A percentile compares a stretch with the other conserved stretches of the same genome.
Evolutionary conservation across 2,329 filamentous ascomycete genomes (phyloP).

Genomic region (Fusarium humuli): DNA sequence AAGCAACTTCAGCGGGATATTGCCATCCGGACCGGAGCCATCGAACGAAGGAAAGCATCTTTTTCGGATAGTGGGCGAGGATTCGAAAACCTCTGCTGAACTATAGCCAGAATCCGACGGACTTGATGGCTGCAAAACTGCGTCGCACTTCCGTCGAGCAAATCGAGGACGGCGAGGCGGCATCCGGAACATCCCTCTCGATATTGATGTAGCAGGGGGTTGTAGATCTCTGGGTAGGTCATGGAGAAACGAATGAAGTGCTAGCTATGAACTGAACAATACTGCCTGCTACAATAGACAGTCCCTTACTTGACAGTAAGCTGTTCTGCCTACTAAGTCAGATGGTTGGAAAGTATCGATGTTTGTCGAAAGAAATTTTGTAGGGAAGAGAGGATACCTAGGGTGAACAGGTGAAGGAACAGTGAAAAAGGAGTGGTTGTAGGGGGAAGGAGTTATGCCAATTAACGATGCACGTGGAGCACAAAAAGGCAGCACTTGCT

Average conservation of each 20-base stretch:
- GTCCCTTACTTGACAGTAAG: conserved; percentile 1
- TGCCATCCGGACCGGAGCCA: conserved; percentile 30
- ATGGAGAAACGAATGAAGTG: conserved; percentile 39
- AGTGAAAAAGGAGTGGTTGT: conserved; percentile 4
- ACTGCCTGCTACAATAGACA: conserved; percentile 15
- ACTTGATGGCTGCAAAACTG: conserved; percentile 22
- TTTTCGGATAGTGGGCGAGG: conserved; percentile 4
- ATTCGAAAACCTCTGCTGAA: conserved; percentile 40
- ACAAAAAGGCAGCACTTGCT: conserved; percentile 2
- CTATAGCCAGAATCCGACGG: conserved; percentile 49
- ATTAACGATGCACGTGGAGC: background rate
- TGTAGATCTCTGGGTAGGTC: background rate
- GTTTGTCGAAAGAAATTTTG: conserved; percentile 31
- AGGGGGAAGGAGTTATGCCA: conserved; percentile 41
- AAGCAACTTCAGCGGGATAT: background rate
- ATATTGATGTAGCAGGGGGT: background rate
- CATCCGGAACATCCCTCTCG: conserved; percentile 24
- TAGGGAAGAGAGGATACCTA: conserved; percentile 34
- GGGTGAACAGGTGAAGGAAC: conserved; percentile 28
- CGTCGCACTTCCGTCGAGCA: conserved; percentile 9
- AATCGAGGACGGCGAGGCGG: conserved; percentile 19
- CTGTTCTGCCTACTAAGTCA: conserved; percentile 11
- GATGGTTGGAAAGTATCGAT: conserved; percentile 37
- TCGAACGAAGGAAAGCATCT: conserved; percentile 30
- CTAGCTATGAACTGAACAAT: conserved; percentile 28